A percentile compares a stretch with the other conserved stretches of the same genome.
Evolutionary conservation across 257 asterid species (phyloP).

Genomic region (Nicotiana tomentosiformis): DNA sequence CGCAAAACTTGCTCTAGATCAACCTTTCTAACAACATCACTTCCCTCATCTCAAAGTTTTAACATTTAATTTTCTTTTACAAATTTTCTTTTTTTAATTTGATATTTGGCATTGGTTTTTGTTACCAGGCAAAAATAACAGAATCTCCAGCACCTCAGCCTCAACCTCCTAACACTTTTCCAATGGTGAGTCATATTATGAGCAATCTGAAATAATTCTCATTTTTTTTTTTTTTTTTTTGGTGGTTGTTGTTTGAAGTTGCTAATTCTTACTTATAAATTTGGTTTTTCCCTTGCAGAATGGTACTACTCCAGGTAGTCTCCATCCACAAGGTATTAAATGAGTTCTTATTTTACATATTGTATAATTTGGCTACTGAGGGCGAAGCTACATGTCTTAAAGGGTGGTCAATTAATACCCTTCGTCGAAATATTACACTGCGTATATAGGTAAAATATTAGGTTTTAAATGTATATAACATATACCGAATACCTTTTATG

Average conservation of each 20-base stretch:
- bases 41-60: neutral
- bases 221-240: too few species aligned
- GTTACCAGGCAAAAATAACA: neutral
- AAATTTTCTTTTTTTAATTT: neutral
- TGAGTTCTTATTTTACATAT: neutral
- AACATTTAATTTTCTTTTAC: neutral
- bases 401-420: too few species aligned
- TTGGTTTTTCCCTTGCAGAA: conserved; percentile 21
- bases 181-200: conserved; percentile 13
- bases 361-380: too few species aligned
- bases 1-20: neutral
- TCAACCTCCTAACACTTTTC: conserved; percentile 10
- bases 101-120: neutral
- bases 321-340: conserved; percentile 58
- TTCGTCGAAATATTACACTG: too few species aligned
- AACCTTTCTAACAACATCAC: neutral
- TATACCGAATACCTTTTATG: too few species aligned
- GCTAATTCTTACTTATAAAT: neutral
- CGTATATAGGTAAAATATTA: too few species aligned
- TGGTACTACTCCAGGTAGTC: conserved; percentile 71
- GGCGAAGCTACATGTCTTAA: too few species aligned
- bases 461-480: too few species aligned
- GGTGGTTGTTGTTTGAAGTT: neutral
- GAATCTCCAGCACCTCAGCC: conserved; percentile 29
- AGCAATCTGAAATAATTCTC: neutral